Evolutionary conservation across 192 early-diverging fungal genomes (phyloP), one percentile per base, ranked within the genome.

Genomic region (Phycomyces nitens): DNA sequence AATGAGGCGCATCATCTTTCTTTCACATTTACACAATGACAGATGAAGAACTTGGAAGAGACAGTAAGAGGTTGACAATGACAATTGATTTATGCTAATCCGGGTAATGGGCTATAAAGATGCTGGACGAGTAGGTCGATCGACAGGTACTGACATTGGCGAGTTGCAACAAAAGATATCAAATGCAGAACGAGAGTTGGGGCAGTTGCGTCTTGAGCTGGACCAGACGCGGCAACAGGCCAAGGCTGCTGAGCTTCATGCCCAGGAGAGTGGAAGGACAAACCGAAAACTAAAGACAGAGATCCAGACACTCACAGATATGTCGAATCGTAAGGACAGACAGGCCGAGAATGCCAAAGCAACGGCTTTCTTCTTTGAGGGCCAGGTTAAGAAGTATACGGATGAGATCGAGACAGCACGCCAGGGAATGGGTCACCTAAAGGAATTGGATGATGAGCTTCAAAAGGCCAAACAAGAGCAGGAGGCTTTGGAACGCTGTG

Each of bases 301-400:
- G 55, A 68, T 76, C 14, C 74, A 76, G 24, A 76, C 74, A 0
- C 39, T 76, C 8, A 76, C 68, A 3, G 74, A 76, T 40, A 71
- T 76, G 74, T 56, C 56, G 38, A 65, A 76, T 23, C 69, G 74
- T 16, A 76, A 76, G 43, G 74, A 76, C 44, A 60, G 74, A 12
- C 74, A 76, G 16, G 69, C 69, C 7, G 74, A 76, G n/a, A 70
- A 76, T 40, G 60, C 74, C 0, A 76, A 76, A 53, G 74, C 74
- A 16, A 76, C 74, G 5, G 68, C 74, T 3, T 76, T 76, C 65
- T 76, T 76, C 43, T 70, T 76, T 65, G 69, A 76, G 21, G 69
- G 74, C 10, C 74, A 76, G 42, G 58, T 76, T 7, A 76, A 71
- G 55, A 76, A 76, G 20, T 76, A 71, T 39, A 68, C 38, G 47